Conservation (phyloP, 176 grass and related monocot species). For the Poa annua region DNA sequence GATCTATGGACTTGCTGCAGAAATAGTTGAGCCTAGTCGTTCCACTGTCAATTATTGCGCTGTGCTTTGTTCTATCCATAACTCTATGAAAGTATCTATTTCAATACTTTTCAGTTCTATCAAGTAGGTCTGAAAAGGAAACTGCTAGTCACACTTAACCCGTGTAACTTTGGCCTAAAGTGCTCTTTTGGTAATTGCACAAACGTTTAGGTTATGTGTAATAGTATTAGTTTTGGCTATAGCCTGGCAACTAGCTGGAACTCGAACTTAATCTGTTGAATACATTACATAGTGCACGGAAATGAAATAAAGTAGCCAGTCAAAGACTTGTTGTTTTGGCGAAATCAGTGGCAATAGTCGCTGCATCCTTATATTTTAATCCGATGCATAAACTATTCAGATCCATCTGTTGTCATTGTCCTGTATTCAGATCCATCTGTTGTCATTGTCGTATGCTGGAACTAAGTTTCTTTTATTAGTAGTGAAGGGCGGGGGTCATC, state of each 20-base stretch:
- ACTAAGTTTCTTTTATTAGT: neutral
- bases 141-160: neutral
- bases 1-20: neutral
- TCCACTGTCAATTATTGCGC: neutral
- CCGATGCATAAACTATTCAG: neutral
- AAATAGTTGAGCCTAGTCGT: constrained; percentile 16
- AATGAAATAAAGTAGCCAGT: neutral
- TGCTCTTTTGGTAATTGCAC: neutral
- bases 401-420: neutral
- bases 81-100: neutral
- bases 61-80: neutral
- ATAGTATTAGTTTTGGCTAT: neutral
- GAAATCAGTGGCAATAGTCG: neutral
- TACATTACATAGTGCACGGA: neutral
- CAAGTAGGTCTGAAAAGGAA: neutral
- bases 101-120: neutral
- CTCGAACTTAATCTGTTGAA: neutral
- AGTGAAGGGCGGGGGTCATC: neutral
- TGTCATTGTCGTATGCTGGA: neutral
- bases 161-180: neutral
- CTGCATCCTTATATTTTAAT: neutral
- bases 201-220: neutral
- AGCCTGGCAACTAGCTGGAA: neutral
- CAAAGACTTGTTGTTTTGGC: neutral
- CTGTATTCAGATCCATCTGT: neutral